Percentiles rank a stretch among this genome's conserved stretches.
Conservation (phyloP, 2,329 filamentous ascomycete species). For the Drechslerella dactyloides region DNA sequence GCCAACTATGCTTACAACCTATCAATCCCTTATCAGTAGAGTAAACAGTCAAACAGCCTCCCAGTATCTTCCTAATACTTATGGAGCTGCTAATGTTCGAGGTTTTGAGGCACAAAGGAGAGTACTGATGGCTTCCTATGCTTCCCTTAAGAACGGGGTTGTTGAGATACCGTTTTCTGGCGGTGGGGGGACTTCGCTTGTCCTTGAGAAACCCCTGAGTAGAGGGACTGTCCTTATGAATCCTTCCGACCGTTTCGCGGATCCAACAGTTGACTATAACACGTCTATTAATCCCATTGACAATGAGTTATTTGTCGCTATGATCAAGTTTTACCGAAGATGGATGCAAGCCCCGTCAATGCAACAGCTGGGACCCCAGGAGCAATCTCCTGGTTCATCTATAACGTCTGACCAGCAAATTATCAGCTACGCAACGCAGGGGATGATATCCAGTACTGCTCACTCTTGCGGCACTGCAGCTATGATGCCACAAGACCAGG, state of each 20-base stretch:
- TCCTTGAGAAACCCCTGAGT: constrained; percentile 59
- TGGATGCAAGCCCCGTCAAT: constrained; percentile 58
- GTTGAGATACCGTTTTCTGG: constrained; percentile 55
- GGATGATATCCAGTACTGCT: constrained; percentile 60
- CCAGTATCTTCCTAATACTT: constrained; percentile 56
- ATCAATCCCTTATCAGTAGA: constrained; percentile 31
- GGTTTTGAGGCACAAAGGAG: constrained; percentile 59
- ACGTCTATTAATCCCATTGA: constrained; percentile 59
- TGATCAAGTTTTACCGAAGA: constrained; percentile 58
- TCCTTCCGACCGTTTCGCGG: constrained; percentile 56
- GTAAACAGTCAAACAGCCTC: constrained; percentile 56
- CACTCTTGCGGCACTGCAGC: constrained; percentile 64
- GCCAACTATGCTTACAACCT: constrained; percentile 55
- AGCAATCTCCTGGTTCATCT: constrained; percentile 56
- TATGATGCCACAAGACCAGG: constrained; percentile 62
- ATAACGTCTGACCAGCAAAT: constrained; percentile 56
- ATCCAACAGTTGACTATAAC: constrained; percentile 59
- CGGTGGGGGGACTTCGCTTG: constrained; percentile 52
- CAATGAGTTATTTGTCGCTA: constrained; percentile 56
- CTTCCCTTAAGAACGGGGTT: constrained; percentile 53
- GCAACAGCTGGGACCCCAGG: constrained; percentile 56
- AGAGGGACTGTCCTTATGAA: constrained; percentile 59
- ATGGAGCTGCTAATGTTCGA: constrained; percentile 57
- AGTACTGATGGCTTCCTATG: constrained; percentile 56
- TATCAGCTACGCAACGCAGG: constrained; percentile 52